Evolutionary conservation across 2,329 filamentous ascomycete genomes (phyloP).

Genomic region (Beauveria asiatica): DNA sequence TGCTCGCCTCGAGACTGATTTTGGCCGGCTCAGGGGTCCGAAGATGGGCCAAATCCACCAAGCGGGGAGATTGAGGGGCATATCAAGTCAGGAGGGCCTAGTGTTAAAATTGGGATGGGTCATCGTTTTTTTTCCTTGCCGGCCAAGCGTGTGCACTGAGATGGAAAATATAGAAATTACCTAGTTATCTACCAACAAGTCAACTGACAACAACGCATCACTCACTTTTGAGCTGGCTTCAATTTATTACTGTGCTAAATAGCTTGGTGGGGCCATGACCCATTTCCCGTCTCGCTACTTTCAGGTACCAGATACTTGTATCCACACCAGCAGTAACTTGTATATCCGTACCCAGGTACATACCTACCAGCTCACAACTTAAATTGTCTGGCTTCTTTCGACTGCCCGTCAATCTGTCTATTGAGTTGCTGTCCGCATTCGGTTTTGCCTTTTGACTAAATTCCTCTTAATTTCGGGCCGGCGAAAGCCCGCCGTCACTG

Average conservation of each 20-base stretch:
- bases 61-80: background rate
- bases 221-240: background rate
- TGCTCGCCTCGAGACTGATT: background rate
- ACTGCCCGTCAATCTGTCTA: too few species aligned
- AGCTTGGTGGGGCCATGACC: background rate
- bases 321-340: too few species aligned
- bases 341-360: background rate
- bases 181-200: too few species aligned
- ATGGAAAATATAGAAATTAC: too few species aligned
- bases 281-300: background rate
- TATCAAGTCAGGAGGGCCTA: background rate
- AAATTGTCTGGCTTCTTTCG: too few species aligned
- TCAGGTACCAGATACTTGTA: background rate
- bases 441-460: too few species aligned
- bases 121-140: background rate
- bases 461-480: too few species aligned
- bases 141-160: background rate
- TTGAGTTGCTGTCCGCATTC: too few species aligned
- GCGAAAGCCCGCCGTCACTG: too few species aligned
- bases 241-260: background rate
- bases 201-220: too few species aligned
- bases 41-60: background rate
- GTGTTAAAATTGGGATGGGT: constrained; percentile 2
- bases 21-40: background rate
- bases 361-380: background rate